Evolutionary conservation across 164 flowering plant species (phyloP).

Genomic region (Stephania japonica): DNA sequence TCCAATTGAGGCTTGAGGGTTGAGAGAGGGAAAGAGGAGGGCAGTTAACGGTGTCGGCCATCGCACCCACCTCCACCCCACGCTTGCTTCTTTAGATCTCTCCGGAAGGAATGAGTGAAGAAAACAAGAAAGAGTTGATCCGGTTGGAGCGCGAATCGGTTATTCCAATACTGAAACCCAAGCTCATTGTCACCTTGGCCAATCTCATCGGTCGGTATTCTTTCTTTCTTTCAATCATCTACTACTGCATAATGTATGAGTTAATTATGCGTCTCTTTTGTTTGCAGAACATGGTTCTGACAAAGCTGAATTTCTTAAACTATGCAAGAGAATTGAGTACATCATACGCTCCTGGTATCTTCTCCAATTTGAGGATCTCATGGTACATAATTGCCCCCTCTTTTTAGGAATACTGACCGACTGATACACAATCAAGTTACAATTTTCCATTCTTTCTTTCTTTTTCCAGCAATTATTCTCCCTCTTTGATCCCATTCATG

Average conservation of each 20-base stretch:
- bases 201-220: conserved; percentile 60
- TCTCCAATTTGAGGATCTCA: conserved; percentile 89
- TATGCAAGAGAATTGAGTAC: conserved; percentile 92
- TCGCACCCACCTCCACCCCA: too few relatives aligned
- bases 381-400: too few relatives aligned
- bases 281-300: conserved; percentile 62
- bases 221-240: too few relatives aligned
- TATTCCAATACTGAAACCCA: conserved; percentile 67
- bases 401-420: too few relatives aligned
- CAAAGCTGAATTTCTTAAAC: conserved; percentile 71
- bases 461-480: conserved; percentile 78
- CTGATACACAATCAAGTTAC: neutral
- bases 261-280: neutral
- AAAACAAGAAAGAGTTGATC: conserved; percentile 53
- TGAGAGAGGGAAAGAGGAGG: too few relatives aligned
- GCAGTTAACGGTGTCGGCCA: too few relatives aligned
- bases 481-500: conserved; percentile 79
- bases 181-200: conserved; percentile 66
- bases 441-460: conserved; percentile 3
- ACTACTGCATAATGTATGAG: neutral
- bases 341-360: conserved; percentile 91
- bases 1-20: too few relatives aligned
- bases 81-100: too few relatives aligned
- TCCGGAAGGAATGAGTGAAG: conserved; percentile 12
- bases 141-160: conserved; percentile 77